phyloP scores from a whole-genome alignment of 2,329 filamentous ascomycete genomes.

The Diaporthe longicolla region DNA sequence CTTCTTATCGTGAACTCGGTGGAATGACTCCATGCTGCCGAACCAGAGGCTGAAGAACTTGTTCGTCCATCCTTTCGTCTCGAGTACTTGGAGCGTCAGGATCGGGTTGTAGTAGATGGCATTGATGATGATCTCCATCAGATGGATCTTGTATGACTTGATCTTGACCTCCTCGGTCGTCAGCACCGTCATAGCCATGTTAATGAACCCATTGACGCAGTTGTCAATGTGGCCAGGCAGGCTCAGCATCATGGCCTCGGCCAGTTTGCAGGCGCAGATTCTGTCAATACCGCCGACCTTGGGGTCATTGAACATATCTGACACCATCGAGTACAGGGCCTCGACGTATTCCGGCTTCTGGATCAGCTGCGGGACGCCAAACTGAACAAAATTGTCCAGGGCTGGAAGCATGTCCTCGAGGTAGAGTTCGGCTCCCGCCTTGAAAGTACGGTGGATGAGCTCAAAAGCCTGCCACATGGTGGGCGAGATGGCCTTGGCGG shows the following conservation, averaged over 20 bases:
- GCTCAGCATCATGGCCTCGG: constrained; percentile 97
- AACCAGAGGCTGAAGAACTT: constrained; percentile 99
- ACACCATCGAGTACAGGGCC: constrained; percentile 93
- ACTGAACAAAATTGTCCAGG: constrained; percentile 97
- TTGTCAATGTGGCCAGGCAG: constrained; percentile 90
- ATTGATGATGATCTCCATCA: constrained; percentile 99
- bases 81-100: constrained; percentile 87
- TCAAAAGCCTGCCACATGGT: constrained; percentile 99
- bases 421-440: constrained; percentile 95
- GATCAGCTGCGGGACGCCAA: constrained; percentile 83
- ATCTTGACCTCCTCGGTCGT: constrained; percentile 83
- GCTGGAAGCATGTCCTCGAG: constrained; percentile 99
- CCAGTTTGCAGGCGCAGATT: constrained; percentile 95
- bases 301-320: constrained; percentile 92
- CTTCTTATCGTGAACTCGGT: constrained; percentile 98
- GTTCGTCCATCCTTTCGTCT: constrained; percentile 94
- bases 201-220: constrained; percentile 89
- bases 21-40: constrained; percentile 93
- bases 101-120: constrained; percentile 96
- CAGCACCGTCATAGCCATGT: constrained; percentile 88
- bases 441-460: constrained; percentile 96
- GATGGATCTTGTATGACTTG: constrained; percentile 93
- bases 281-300: constrained; percentile 95
- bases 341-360: constrained; percentile 90
- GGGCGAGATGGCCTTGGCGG: constrained; percentile 92